phyloP scores from a whole-genome alignment of 202 grass and related monocot genomes.

The Cymbopogon flexuosus region DNA sequence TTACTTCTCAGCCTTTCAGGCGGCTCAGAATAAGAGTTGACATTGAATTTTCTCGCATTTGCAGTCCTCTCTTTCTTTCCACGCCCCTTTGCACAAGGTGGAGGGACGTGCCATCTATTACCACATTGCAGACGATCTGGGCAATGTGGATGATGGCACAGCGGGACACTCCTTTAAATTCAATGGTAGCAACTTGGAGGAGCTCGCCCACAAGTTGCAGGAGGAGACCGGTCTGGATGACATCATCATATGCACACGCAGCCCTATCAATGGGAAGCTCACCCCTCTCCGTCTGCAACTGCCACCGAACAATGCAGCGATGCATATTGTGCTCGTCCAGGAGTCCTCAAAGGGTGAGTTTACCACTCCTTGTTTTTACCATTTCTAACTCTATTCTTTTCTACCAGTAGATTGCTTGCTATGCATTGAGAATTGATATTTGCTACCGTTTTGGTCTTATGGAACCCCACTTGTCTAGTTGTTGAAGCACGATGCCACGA shows the following conservation, averaged over 20 bases:
- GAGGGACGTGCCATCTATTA: constrained; percentile 72
- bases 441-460: background rate
- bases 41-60: constrained; percentile 5
- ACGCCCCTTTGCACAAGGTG: constrained; percentile 46
- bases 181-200: constrained; percentile 54
- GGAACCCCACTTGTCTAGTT: background rate
- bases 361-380: background rate
- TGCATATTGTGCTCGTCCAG: constrained; percentile 65
- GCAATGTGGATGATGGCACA: constrained; percentile 45
- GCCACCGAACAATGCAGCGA: constrained; percentile 71
- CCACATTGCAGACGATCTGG: constrained; percentile 57
- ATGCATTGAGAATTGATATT: background rate
- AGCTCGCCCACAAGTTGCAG: constrained; percentile 55
- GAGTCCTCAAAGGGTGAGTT: constrained; percentile 62
- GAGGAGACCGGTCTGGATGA: constrained; percentile 51
- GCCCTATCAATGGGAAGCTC: constrained; percentile 55
- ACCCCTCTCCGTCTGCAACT: constrained; percentile 57
- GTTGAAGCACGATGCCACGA: background rate
- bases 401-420: background rate
- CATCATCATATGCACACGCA: constrained; percentile 66
- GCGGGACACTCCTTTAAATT: constrained; percentile 55
- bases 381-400: background rate
- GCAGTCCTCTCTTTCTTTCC: constrained; percentile 60
- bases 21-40: constrained; percentile 11
- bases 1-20: background rate